Percentiles rank a stretch among this genome's conserved stretches.
Evolutionary conservation across 2,329 filamentous ascomycete genomes (phyloP).

Genomic region (Zarea fungicola): DNA sequence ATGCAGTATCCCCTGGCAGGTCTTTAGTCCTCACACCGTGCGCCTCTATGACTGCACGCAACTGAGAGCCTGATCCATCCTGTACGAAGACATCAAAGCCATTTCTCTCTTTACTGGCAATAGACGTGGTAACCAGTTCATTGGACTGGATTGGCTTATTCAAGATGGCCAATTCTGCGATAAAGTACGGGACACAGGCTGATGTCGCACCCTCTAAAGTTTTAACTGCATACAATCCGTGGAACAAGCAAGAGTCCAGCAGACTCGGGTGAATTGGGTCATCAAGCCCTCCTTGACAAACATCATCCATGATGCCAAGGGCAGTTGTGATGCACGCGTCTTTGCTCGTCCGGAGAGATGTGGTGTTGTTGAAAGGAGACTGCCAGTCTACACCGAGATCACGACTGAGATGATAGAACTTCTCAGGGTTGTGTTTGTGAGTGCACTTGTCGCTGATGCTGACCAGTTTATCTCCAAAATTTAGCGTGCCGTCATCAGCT

Average conservation of each 20-base stretch:
- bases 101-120: neutral
- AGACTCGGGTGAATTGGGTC: neutral
- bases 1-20: neutral
- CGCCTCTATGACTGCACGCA: neutral
- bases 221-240: neutral
- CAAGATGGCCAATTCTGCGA: neutral
- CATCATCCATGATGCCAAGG: neutral
- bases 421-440: neutral
- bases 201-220: neutral
- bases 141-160: neutral
- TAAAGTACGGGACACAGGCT: neutral
- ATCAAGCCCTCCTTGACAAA: neutral
- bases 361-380: neutral
- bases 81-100: neutral
- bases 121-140: neutral
- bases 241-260: neutral
- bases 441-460: neutral
- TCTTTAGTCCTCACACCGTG: neutral
- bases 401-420: neutral
- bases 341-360: neutral
- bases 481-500: neutral
- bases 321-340: neutral
- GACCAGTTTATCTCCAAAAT: neutral
- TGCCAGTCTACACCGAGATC: slow-evolving; percentile 4
- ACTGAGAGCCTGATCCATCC: neutral